A percentile compares a stretch with the other conserved stretches of the same genome.
These are phyloP conservation scores for Emmonsiellopsis sp. DNA, from an alignment of 2,329 filamentous ascomycete species.

Conservation along the genomic window DNA sequence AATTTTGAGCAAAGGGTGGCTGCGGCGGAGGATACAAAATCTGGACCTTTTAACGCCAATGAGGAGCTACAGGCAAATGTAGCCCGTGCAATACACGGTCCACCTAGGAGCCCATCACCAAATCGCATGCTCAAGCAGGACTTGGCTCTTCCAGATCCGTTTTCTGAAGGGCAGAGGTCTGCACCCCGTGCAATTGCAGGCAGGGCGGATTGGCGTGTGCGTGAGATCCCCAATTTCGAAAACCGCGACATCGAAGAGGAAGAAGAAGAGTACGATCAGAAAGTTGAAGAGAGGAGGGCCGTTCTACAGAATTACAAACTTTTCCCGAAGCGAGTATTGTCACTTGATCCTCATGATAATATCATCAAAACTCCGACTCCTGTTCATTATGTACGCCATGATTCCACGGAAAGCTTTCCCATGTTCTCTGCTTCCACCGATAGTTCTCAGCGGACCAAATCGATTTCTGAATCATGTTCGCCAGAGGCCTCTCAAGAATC, in stretches of 20 bases:
- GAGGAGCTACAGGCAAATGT: constrained; percentile 17
- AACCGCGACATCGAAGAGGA: constrained; percentile 21
- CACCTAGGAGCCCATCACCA: constrained; percentile 15
- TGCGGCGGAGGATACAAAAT: constrained; percentile 12
- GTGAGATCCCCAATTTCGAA: constrained; percentile 16
- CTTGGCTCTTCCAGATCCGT: constrained; percentile 10
- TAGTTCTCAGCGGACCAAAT: constrained; percentile 44
- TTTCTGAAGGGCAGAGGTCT: constrained; percentile 17
- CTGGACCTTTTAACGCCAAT: constrained; percentile 5
- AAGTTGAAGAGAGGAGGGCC: constrained; percentile 33
- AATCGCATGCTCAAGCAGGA: constrained; percentile 15
- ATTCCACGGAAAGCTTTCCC: constrained; percentile 52
- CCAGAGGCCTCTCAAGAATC: constrained; percentile 18
- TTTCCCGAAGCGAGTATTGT: constrained; percentile 40
- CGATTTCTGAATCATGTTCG: constrained; percentile 42
- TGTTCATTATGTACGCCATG: constrained; percentile 38
- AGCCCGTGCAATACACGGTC: constrained; percentile 15
- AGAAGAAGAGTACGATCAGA: constrained; percentile 24
- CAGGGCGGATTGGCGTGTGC: constrained; percentile 28
- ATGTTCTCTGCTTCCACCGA: constrained; percentile 56
- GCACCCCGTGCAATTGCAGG: constrained; percentile 32
- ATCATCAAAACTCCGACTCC: constrained; percentile 20
- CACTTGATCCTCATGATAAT: constrained; percentile 32
- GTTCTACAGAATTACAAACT: constrained; percentile 40
- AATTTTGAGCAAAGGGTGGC: constrained; percentile 20